Percentiles rank a stretch among this genome's conserved stretches.
phyloP scores from a whole-genome alignment of 192 early-diverging fungal species.

The Mortierella alpina region DNA sequence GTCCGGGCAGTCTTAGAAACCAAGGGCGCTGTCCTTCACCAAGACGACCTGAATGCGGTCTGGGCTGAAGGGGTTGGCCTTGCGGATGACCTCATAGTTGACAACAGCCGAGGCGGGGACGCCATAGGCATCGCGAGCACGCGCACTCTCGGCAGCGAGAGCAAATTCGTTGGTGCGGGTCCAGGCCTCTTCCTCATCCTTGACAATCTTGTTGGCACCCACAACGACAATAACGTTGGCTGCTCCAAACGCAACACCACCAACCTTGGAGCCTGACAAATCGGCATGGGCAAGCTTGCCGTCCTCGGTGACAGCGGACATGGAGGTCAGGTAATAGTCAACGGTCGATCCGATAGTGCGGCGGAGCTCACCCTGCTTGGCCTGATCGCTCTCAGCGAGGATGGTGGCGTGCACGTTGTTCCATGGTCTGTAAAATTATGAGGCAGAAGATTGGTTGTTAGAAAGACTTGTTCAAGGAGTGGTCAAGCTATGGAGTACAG shows the following conservation, averaged over 20 bases:
- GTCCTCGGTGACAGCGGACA: constrained; percentile 53
- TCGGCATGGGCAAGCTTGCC: constrained; percentile 49
- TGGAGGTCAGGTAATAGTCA: constrained; percentile 55
- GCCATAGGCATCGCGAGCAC: constrained; percentile 55
- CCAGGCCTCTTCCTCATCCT: constrained; percentile 53
- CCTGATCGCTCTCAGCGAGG: constrained; percentile 42
- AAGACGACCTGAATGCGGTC: constrained; percentile 47
- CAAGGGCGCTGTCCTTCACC: constrained; percentile 49
- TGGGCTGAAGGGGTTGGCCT: constrained; percentile 45
- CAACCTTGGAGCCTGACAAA: constrained; percentile 55
- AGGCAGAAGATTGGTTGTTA: not conserved
- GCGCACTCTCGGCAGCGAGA: constrained; percentile 47
- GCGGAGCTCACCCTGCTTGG: constrained; percentile 49
- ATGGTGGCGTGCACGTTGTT: constrained; percentile 53
- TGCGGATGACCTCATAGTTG: constrained; percentile 45
- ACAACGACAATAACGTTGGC: constrained; percentile 47
- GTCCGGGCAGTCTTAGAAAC: constrained; percentile 38
- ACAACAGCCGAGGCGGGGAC: constrained; percentile 45
- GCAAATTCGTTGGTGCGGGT: constrained; percentile 52
- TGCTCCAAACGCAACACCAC: constrained; percentile 47
- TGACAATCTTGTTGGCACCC: constrained; percentile 59
- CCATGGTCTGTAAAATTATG: constrained; percentile 15
- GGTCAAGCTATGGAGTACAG: not conserved
- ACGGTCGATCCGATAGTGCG: constrained; percentile 52
- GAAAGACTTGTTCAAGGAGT: not conserved